Percentiles rank a stretch among this genome's conserved stretches.
These are phyloP conservation scores for Trametes pubescens DNA, from an alignment of 1,284 basidiomycete species.

Conservation along the genomic window DNA sequence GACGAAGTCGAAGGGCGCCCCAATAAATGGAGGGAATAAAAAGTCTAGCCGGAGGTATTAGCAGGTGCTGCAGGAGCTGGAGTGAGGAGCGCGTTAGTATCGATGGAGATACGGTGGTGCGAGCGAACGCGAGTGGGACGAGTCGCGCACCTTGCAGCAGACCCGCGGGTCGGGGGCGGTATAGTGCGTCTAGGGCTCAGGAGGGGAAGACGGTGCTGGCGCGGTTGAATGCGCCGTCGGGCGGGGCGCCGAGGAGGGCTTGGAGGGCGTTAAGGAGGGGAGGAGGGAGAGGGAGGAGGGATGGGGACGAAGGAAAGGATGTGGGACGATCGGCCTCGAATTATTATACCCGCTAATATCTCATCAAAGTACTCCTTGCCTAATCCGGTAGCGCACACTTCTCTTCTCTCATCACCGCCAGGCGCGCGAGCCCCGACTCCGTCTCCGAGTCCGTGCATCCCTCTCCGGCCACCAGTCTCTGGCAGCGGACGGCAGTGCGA, in stretches of 20 bases:
- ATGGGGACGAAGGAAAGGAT: constrained; percentile 16
- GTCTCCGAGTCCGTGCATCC: background rate
- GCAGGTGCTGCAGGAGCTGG: constrained; percentile 24
- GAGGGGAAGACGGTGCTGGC: constrained; percentile 13
- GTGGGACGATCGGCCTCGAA: constrained; percentile 29
- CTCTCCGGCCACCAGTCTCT: background rate
- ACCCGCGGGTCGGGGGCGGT: constrained; percentile 13
- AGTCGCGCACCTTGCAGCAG: constrained; percentile 24
- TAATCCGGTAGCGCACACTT: constrained; percentile 23
- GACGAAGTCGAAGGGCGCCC: constrained; percentile 12
- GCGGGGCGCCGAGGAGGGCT: constrained; percentile 29
- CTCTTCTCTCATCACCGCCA: constrained; percentile 19
- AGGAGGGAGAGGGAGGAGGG: constrained; percentile 9
- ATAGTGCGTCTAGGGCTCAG: constrained; percentile 20
- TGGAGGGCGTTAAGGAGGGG: constrained; percentile 17
- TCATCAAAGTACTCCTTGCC: constrained; percentile 29
- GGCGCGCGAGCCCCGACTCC: constrained; percentile 19
- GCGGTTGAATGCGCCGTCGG: constrained; percentile 34
- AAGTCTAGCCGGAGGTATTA: constrained; percentile 28
- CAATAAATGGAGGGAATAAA: constrained; percentile 34
- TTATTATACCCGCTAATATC: constrained; percentile 31
- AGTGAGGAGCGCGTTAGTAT: constrained; percentile 12
- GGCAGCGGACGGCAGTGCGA: background rate
- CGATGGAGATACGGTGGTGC: constrained; percentile 11
- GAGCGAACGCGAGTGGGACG: constrained; percentile 15